Evolutionary conservation across 495 filamentous ascomycete species (phyloP).

Genomic region (Aspergillus leporis): DNA sequence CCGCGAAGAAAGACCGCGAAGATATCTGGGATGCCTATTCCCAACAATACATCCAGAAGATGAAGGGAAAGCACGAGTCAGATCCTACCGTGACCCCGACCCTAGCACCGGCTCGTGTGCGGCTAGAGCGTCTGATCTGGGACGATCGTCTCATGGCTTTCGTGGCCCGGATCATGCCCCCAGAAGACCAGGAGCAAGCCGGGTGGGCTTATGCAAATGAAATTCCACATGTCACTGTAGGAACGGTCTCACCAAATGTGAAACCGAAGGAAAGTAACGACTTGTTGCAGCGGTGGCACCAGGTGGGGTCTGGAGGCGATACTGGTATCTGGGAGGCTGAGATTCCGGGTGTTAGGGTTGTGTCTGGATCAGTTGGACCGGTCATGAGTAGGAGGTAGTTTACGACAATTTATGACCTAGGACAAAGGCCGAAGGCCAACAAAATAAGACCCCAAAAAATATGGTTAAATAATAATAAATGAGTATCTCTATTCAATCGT

Average conservation of each 20-base stretch:
- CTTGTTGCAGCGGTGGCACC: constrained; percentile 68
- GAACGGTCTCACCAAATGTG: constrained; percentile 67
- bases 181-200: constrained; percentile 32
- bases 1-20: constrained; percentile 53
- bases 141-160: constrained; percentile 85
- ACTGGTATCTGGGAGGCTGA: constrained; percentile 51
- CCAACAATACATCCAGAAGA: constrained; percentile 44
- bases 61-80: constrained; percentile 38
- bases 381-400: constrained; percentile 43
- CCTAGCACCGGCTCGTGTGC: constrained; percentile 54
- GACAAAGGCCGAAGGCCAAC: background rate
- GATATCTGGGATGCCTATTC: constrained; percentile 72
- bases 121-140: constrained; percentile 73
- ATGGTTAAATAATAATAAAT: too few species aligned
- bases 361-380: constrained; percentile 40
- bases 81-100: constrained; percentile 39
- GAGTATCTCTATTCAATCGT: too few species aligned
- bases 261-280: constrained; percentile 96
- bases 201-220: constrained; percentile 70
- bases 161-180: constrained; percentile 64
- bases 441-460: too few species aligned
- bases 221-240: constrained; percentile 86
- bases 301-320: constrained; percentile 48
- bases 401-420: constrained; percentile 6
- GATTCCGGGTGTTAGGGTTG: constrained; percentile 44